These are phyloP conservation scores for Cytauxzoon felis DNA, from an alignment of 169 alveolate species.

Conservation along the genomic window DNA sequence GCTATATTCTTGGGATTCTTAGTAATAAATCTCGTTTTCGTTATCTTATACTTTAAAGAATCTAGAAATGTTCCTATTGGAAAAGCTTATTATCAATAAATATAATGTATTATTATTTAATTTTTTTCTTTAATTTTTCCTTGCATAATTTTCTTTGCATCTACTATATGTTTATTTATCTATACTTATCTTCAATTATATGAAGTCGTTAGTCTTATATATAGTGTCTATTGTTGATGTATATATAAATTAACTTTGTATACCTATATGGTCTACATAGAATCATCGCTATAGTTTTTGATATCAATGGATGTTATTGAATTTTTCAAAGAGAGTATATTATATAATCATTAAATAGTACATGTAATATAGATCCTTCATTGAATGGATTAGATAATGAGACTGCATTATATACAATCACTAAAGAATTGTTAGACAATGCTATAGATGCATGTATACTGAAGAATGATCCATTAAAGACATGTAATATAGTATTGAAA, in stretches of 20 bases:
- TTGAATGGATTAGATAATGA: slow-evolving; percentile 25
- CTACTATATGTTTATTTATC: background rate
- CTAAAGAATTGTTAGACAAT: slow-evolving; percentile 27
- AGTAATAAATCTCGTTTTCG: slow-evolving; percentile 59
- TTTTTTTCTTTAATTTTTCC: background rate
- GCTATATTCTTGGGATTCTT: slow-evolving; percentile 65
- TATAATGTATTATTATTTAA: background rate
- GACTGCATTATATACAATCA: slow-evolving; percentile 21
- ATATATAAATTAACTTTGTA: background rate
- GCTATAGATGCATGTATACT: slow-evolving; percentile 28
- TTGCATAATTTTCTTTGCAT: background rate
- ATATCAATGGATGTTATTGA: slow-evolving; percentile 1
- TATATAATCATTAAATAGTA: background rate
- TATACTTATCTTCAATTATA: background rate
- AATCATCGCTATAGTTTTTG: background rate
- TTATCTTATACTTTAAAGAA: slow-evolving; percentile 72
- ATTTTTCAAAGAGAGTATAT: slow-evolving; percentile 12
- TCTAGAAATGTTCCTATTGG: slow-evolving; percentile 79
- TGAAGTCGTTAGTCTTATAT: too few species aligned
- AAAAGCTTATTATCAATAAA: slow-evolving; percentile 41
- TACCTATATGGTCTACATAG: background rate
- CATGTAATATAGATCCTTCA: background rate
- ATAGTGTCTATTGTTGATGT: background rate
- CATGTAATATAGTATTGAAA: background rate
- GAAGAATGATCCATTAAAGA: background rate